Base-by-base conservation (phyloP, 495 filamentous ascomycete genomes). In the Bathelium albidoporum region DNA sequence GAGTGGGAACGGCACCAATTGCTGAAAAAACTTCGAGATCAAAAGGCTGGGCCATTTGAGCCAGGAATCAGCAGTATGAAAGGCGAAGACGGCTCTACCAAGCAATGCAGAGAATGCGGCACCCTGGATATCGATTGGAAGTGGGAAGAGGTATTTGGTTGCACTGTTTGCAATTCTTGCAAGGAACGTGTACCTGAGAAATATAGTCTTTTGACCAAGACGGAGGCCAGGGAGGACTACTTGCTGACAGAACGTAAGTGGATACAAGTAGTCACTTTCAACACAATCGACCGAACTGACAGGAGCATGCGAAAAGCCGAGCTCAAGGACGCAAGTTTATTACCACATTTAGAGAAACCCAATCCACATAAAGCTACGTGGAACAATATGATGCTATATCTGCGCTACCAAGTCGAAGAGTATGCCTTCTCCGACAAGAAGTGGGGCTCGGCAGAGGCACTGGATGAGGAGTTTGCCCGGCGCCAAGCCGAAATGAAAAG, bases 351-450 rank as follows among this genome's bases (percentile, higher is more conserved):
- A 0, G 88, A 89, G 64, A 85, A 84, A 29, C 94, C 95, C 4
- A 98, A 98, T 70, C 94, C 94, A 22, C 93, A 97, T 73, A 96
- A 96, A 71, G 84, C 86, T 0, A 91, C 91, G 36, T 98, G 90
- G 90, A 92, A 96, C 70, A 90, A 94, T 77, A 97, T 98, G 94
- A 94, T 94, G 89, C 83, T 98, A 0, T 98, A 89, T 71, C 79
- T 98, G 10, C 87, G 95, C 0, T 97, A 85, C 64, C 95, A 98
- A 70, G 87, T 98, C 1, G 94, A 98, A 69, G 89, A 89, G 58
- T 96, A 95, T 70, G 94, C 90, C 1, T 88, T 96, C 69, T 84
- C 80, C 0, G 72, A 79, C 10, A 90, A 88, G 71, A 89, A 88
- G 70, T 97, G 94, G 94, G 94, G 93, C 0, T 89, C 86, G 0